These are phyloP conservation scores for Triticum monococcum DNA, from an alignment of 176 grass and related monocot species.

Conservation along the genomic window DNA sequence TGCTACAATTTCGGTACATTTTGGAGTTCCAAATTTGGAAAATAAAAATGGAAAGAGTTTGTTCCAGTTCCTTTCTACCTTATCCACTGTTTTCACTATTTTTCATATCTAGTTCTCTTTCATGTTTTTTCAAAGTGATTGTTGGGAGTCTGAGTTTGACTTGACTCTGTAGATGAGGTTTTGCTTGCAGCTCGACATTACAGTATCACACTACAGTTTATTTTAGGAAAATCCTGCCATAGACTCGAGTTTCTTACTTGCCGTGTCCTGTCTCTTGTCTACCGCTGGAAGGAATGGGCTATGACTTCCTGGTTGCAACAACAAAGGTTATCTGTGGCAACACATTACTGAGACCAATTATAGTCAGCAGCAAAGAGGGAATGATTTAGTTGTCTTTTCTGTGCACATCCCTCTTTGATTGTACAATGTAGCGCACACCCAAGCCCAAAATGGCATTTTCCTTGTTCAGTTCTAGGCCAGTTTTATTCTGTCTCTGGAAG, in stretches of 20 bases:
- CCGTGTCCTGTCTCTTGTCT: not conserved
- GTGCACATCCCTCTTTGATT: not conserved
- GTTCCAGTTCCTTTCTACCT: not conserved
- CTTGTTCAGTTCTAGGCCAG: not conserved
- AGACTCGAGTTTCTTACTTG: not conserved
- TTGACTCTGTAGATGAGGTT: not conserved
- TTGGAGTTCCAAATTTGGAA: not conserved
- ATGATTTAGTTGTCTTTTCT: conserved; percentile 18
- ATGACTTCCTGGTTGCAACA: conserved; percentile 83
- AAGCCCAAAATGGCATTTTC: not conserved
- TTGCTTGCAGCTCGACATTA: not conserved
- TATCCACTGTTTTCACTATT: not conserved
- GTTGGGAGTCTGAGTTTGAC: not conserved
- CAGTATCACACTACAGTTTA: not conserved
- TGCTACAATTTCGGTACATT: conserved; percentile 7
- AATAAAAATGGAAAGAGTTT: not conserved
- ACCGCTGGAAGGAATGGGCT: conserved; percentile 84
- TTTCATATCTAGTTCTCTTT: not conserved
- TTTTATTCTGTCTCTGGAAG: not conserved
- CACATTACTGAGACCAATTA: conserved; percentile 71
- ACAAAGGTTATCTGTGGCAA: conserved; percentile 88
- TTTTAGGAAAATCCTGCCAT: not conserved
- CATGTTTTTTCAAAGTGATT: not conserved
- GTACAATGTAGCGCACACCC: not conserved
- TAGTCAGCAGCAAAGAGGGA: conserved; percentile 52